phyloP scores from a whole-genome alignment of 2,329 filamentous ascomycete species.

The Exophiala xenobiotica region DNA sequence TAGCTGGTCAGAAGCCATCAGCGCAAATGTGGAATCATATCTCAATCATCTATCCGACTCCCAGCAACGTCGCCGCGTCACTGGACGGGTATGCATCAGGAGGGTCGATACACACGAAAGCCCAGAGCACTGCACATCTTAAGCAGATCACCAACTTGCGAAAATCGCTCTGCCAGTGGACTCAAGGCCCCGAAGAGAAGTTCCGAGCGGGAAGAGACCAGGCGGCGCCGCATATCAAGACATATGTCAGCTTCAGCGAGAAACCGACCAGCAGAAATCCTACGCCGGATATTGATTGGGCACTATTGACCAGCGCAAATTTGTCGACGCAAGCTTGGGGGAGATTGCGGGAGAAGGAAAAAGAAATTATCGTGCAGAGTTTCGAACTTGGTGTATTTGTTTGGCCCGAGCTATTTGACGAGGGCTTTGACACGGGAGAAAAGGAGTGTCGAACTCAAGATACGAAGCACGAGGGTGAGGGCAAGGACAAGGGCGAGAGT shows the following conservation, averaged over 20 bases:
- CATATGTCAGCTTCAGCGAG: constrained; percentile 67
- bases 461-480: not conserved
- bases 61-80: constrained; percentile 72
- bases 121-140: constrained; percentile 65
- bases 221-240: constrained; percentile 87
- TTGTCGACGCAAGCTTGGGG: constrained; percentile 89
- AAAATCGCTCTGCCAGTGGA: constrained; percentile 73
- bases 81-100: constrained; percentile 78
- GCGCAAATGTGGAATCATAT: constrained; percentile 9
- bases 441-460: not conserved
- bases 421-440: constrained; percentile 31
- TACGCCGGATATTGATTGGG: constrained; percentile 68
- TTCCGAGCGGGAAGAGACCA: constrained; percentile 61
- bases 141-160: constrained; percentile 73
- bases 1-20: constrained; percentile 3
- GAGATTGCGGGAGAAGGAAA: constrained; percentile 47
- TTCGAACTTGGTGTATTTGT: constrained; percentile 83
- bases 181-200: constrained; percentile 6
- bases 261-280: constrained; percentile 33
- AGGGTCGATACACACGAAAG: constrained; percentile 77
- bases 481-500: not conserved
- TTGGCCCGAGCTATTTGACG: constrained; percentile 65
- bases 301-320: constrained; percentile 85
- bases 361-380: constrained; percentile 68
- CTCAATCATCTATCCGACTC: constrained; percentile 74